Conservation (phyloP, 2,329 filamentous ascomycete genomes). For the Xylariaceae sp. region DNA sequence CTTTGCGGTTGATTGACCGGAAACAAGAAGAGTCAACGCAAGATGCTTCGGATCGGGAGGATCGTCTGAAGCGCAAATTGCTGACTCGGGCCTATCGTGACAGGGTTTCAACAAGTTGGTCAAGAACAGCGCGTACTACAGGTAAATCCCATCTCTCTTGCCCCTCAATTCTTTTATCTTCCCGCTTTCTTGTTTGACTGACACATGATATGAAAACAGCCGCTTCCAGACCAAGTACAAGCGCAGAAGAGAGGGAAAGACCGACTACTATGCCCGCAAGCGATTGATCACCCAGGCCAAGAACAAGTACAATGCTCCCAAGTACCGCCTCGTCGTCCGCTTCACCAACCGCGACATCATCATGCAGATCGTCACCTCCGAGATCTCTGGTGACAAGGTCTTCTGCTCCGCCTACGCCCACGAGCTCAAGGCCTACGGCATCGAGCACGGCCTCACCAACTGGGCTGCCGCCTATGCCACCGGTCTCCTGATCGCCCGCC, state of each 20-base stretch:
- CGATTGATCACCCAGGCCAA: slow-evolving; percentile 99
- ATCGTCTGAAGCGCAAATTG: slow-evolving; percentile 97
- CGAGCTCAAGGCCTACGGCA: slow-evolving; percentile 96
- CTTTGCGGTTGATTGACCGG: slow-evolving; percentile 29
- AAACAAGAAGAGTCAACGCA: slow-evolving; percentile 70
- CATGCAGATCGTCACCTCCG: slow-evolving; percentile 92
- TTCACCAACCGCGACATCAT: slow-evolving; percentile 99
- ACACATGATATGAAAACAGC: slow-evolving; percentile 44
- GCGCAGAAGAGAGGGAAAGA: slow-evolving; percentile 93
- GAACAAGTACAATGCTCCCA: slow-evolving; percentile 99
- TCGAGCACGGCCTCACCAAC: slow-evolving; percentile 99
- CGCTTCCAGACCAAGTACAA: slow-evolving; percentile 99
- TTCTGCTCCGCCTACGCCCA: slow-evolving; percentile 89
- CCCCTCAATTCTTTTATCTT: not conserved
- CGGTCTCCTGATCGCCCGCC: slow-evolving; percentile 94
- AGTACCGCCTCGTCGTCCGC: slow-evolving; percentile 98
- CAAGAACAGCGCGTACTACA: slow-evolving; percentile 99
- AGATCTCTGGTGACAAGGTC: slow-evolving; percentile 98
- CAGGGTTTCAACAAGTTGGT: slow-evolving; percentile 90
- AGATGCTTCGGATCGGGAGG: slow-evolving; percentile 86
- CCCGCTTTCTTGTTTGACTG: slow-evolving; percentile 20
- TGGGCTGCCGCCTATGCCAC: slow-evolving; percentile 97
- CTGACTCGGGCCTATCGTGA: slow-evolving; percentile 75
- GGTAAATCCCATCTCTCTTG: slow-evolving; percentile 49
- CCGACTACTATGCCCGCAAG: slow-evolving; percentile 99